A percentile compares a stretch with the other conserved stretches of the same genome.
Conservation (phyloP, 371 early-diverging fungal genomes). For the Syncephalastrum sp. region DNA sequence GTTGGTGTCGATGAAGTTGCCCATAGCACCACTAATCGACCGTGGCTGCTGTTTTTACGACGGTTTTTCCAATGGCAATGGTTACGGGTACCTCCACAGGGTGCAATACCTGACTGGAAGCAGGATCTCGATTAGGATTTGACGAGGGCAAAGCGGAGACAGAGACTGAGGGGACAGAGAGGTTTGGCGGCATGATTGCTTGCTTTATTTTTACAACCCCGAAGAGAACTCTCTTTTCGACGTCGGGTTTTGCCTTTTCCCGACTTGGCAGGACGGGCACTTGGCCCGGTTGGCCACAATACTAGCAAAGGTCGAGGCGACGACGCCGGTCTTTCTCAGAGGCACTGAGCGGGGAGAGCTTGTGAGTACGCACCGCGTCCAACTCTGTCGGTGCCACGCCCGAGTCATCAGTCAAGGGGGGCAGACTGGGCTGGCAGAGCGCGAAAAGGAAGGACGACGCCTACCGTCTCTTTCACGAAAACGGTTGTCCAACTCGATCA, state of each 20-base stretch:
- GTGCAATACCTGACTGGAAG: neutral
- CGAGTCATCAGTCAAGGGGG: too few species aligned
- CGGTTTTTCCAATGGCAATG: neutral
- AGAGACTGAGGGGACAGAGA: slow-evolving; percentile 3
- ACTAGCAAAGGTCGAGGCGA: slow-evolving; percentile 4
- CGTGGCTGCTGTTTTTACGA: slow-evolving; percentile 3
- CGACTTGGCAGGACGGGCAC: slow-evolving; percentile 6
- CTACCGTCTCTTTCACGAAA: too few species aligned
- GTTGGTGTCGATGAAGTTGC: slow-evolving; percentile 1
- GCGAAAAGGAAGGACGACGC: neutral
- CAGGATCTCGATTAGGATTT: neutral
- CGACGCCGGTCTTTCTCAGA: slow-evolving; percentile 9
- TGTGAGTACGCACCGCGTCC: neutral
- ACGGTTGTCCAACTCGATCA: too few species aligned
- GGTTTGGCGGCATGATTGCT: neutral
- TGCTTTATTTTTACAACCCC: slow-evolving; percentile 7
- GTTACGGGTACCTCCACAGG: neutral
- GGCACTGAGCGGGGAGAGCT: neutral
- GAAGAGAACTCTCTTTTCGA: slow-evolving; percentile 6
- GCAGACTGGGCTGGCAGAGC: neutral
- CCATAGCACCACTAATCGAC: slow-evolving; percentile 9
- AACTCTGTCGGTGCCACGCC: slow-evolving; percentile 1
- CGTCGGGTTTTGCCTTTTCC: slow-evolving; percentile 3
- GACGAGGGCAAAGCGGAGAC: neutral
- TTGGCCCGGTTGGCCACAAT: slow-evolving; percentile 9